phyloP scores from a whole-genome alignment of 2,329 filamentous ascomycete species.

The Metarhizium guizhouense region DNA sequence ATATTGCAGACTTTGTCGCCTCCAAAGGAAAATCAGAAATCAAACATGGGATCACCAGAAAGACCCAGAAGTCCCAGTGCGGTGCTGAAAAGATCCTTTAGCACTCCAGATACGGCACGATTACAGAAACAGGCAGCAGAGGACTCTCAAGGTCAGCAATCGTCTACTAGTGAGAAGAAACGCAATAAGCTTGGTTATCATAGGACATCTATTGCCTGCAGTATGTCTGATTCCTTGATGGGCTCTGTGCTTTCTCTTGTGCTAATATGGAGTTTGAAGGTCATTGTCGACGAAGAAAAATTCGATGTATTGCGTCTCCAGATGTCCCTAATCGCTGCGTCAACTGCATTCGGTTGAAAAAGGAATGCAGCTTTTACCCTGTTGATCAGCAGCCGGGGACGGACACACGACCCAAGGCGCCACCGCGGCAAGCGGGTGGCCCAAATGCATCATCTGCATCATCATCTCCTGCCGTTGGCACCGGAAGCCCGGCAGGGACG shows the following conservation, averaged over 20 bases:
- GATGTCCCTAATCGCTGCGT: constrained; percentile 74
- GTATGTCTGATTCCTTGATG: constrained; percentile 48
- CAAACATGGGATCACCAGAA: constrained; percentile 4
- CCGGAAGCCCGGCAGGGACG: constrained; percentile 32
- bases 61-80: constrained; percentile 23
- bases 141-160: constrained; percentile 16
- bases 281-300: constrained; percentile 88
- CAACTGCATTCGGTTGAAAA: constrained; percentile 90
- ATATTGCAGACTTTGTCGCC: not conserved
- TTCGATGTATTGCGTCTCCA: constrained; percentile 72
- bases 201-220: constrained; percentile 87
- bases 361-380: constrained; percentile 86
- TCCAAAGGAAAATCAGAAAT: not conserved
- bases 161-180: constrained; percentile 40
- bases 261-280: constrained; percentile 38
- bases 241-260: not conserved
- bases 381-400: constrained; percentile 65
- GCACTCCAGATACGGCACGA: constrained; percentile 38
- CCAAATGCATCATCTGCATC: constrained; percentile 35
- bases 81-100: constrained; percentile 39
- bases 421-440: constrained; percentile 28
- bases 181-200: constrained; percentile 95
- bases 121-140: constrained; percentile 26
- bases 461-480: constrained; percentile 38
- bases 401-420: constrained; percentile 33